Base-by-base conservation (phyloP, 257 asterid genomes). In the Nicotiana obtusifolia region DNA sequence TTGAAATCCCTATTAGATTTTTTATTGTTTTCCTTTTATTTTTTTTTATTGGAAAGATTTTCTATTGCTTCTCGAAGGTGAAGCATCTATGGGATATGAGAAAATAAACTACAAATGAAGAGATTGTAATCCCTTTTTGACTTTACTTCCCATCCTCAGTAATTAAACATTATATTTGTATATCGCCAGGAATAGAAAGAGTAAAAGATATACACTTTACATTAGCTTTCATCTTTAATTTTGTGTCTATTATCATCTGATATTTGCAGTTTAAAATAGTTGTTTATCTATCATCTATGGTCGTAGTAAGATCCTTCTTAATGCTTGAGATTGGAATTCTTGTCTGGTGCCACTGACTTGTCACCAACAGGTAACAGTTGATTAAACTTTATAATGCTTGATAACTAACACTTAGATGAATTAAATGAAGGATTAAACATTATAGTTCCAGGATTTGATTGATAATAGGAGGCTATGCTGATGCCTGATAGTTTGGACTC, bases 101-200 rank as follows among this genome's bases (percentile, higher is more conserved):
- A 14, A 30, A 13, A 13, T 31, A 14, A 73, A 73, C 15, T 73
- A 59, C 41, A 15, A 49, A 73, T 52, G 17, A 7, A 44, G 33
- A 69, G 7, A 22, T 57, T 47, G 78, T 37, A 47, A 22, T 73
- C 16, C 37, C 61, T 24, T 73, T 73, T 73, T 15, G 61, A 47
- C 79, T 47, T 73, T 53, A 73, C 61, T 41, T 73, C 79, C 79
- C 37, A 47, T 73, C 9, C 79, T 47, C 79, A 73, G 7, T 47
- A 44, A 47, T 73, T 44, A 35, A 37, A 3, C 77, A 37, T 35
- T 19, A 35, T 67, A 67, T 35, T 33, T 35, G 30, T 35, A 10
- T 15, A 8, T 16, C 7, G 5, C 4, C 71, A 14, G 44, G 71
- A 15, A 64, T 15, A 64, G 16, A 28, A 64, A 28, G 44, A 28